Evolutionary conservation across 2,329 filamentous ascomycete genomes (phyloP), one percentile per base, ranked within the genome.

Genomic region (Orbilia javanica): DNA sequence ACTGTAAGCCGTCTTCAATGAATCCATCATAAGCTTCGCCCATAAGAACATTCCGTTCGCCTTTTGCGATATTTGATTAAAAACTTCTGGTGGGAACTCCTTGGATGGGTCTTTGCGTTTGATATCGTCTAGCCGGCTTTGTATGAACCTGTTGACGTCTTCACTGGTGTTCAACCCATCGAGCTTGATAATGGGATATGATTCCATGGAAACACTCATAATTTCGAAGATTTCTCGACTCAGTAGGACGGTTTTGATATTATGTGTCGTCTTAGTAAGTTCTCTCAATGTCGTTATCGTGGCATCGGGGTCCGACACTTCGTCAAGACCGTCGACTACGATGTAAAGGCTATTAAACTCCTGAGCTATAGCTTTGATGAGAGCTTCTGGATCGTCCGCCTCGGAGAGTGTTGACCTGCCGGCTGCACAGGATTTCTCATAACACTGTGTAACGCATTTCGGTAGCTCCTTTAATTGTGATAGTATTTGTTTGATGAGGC

Each of bases 261-360:
- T 74, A 6, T 46, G 62, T 7, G 44, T n/a, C 15, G 48, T 18
- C 1, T 62, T 31, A n/a, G 62, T 62, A 25, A 67, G 48, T 25
- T 66, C 18, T 11, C 60, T 22, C 5, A 74, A 18, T 10, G 48
- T 13, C 11, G 34, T 15, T 11, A 62, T 27, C n/a, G 63, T 25
- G 0, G 25, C 39, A 1, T 64, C 50, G 15, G 31, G 66, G 13
- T 78, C 74, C 10, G 55, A 44, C 1, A 64, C 36, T 42, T 78
- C 74, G 36, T 78, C 74, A 27, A 78, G 27, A 0, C 74, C 74
- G n/a, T 78, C 74, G 3, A 78, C 44, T 4, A 78, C 68, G 11
- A 78, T 27, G 10, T 71, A 73, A 31, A 78, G 55, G 20, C 29
- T 72, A 10, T 36, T 31, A 48, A 74, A 60, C 15, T 25, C 10